Evolutionary conservation across 176 grass and related monocot genomes (phyloP), one percentile per base, ranked within the genome.

Genomic region (Ensete ventricosum): DNA sequence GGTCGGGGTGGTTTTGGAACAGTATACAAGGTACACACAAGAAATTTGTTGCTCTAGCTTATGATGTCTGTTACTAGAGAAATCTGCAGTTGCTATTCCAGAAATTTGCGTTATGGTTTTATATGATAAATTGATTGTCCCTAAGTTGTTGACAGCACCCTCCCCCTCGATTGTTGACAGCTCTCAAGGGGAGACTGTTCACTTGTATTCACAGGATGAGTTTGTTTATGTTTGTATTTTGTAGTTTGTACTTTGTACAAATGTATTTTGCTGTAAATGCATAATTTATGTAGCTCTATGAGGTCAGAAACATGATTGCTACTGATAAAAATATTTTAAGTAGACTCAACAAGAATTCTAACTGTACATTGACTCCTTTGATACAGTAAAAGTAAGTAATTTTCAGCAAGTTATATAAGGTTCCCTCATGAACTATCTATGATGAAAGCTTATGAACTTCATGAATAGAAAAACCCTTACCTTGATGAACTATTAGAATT

Each of bases 1-100:
- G 92, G 92, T 1, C 82, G 80, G 48, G 92, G 92, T 49, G 92
- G 92, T 4, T 96, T 92, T 54, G 87, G 92, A 62, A 89, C 69
- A 50, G 92, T 96, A 19, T 96, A 92, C 64, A 96, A 92, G 92
- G 92, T 96, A 79, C 50, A 20, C 43, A 29, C 8, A 53, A 29
- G 14, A 75, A 78, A 68, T 10, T 71, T 55, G 67, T 74, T 21
- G n/a, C 12, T 58, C 55, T 17, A 23, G 1, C 55, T 20, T 62
- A 50, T 75, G 64, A 68, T 73, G 20, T 23, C 11, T 20, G 1
- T 66, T 58, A 43, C 12, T 68, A 14, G 8, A 21, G 62, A 20
- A 82, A 43, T 50, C n/a, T 24, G 43, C 8, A 21, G 50, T 73
- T 53, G 16, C 17, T 82, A 3, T 29, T 76, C 14, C n/a, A 8